Conservation (phyloP, 306 rosid species). For the Vigna hirtella region DNA sequence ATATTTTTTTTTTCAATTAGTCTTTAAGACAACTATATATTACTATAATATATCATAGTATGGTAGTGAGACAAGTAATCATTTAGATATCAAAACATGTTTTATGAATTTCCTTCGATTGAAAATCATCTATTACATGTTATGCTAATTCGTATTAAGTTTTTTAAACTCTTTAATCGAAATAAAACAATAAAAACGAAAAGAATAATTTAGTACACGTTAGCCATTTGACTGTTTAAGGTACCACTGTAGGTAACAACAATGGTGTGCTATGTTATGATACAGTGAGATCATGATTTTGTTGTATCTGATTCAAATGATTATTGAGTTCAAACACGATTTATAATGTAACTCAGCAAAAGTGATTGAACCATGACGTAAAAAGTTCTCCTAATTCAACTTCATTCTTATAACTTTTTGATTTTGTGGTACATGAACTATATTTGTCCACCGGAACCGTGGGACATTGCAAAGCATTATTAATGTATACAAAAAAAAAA, state of each 20-base stretch:
- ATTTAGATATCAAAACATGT: too few relatives aligned
- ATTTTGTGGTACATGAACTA: not conserved
- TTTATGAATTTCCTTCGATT: too few relatives aligned
- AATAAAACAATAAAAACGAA: too few relatives aligned
- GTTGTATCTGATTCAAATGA: not conserved
- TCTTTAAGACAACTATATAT: too few relatives aligned
- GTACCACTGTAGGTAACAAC: not conserved
- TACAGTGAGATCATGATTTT: not conserved
- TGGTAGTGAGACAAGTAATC: too few relatives aligned
- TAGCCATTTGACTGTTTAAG: too few relatives aligned
- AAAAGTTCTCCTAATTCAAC: not conserved
- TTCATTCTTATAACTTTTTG: not conserved
- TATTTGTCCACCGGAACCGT: conserved; percentile 1
- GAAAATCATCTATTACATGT: too few relatives aligned
- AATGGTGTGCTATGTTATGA: not conserved
- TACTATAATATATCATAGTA: too few relatives aligned
- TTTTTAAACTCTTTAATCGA: too few relatives aligned
- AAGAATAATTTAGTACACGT: too few relatives aligned
- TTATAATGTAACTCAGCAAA: not conserved
- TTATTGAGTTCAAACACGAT: not conserved
- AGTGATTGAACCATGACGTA: not conserved
- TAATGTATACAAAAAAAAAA: not conserved
- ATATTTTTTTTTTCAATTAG: too few relatives aligned
- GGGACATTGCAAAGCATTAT: conserved; percentile 1
- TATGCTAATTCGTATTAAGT: too few relatives aligned